A percentile compares a stretch with the other conserved stretches of the same genome.
These are phyloP conservation scores for Sistotremastrum suecicum DNA, from an alignment of 768 basidiomycete genomes.

Conservation along the genomic window DNA sequence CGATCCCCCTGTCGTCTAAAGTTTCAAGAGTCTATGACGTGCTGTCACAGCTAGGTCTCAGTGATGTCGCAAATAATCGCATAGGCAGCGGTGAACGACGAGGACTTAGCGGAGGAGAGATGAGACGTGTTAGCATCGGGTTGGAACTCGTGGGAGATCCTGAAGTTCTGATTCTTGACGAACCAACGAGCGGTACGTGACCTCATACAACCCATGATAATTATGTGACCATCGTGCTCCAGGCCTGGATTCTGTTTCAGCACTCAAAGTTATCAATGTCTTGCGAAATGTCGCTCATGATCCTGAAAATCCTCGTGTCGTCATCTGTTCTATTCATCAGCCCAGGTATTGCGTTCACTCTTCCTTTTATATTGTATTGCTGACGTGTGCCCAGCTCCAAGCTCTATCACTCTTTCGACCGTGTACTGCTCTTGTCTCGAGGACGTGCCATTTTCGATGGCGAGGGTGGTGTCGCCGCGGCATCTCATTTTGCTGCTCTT, in stretches of 20 bases:
- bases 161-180: constrained; percentile 76
- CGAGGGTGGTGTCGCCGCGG: constrained; percentile 55
- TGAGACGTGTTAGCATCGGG: constrained; percentile 81
- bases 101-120: constrained; percentile 87
- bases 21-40: constrained; percentile 50
- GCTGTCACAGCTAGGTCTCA: constrained; percentile 67
- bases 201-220: constrained; percentile 3
- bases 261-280: constrained; percentile 63
- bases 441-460: constrained; percentile 74
- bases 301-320: constrained; percentile 51
- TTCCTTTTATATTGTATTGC: neutral
- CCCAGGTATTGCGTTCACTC: constrained; percentile 38
- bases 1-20: constrained; percentile 46
- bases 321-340: constrained; percentile 82
- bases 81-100: constrained; percentile 65
- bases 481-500: constrained; percentile 43
- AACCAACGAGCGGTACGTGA: constrained; percentile 50
- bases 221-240: constrained; percentile 4
- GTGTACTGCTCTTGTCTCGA: constrained; percentile 61
- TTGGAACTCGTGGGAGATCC: constrained; percentile 78
- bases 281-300: constrained; percentile 66
- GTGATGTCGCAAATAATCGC: constrained; percentile 48
- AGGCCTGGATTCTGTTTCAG: constrained; percentile 83
- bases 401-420: constrained; percentile 75
- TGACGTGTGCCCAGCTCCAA: constrained; percentile 38